phyloP scores from a whole-genome alignment of 1,284 basidiomycete genomes.

The Wallemia mellicola region DNA sequence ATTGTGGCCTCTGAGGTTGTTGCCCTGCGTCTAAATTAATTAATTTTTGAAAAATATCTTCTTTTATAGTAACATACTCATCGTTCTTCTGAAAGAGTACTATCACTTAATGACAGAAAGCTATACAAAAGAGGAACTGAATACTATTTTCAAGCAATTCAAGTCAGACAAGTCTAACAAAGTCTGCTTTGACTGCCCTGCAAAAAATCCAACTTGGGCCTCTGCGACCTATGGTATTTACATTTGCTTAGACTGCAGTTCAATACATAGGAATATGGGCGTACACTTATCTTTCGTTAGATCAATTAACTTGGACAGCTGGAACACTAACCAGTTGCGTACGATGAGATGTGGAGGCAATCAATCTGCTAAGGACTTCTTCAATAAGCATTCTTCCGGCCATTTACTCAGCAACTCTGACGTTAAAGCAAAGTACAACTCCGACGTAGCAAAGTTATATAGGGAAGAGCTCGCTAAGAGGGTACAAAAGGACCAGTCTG shows the following conservation, averaged over 20 bases:
- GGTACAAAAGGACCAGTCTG: constrained; percentile 44
- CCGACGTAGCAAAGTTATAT: constrained; percentile 54
- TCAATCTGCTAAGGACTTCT: constrained; percentile 61
- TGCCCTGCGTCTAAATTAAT: neutral
- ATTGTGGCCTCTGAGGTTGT: neutral
- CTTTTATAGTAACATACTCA: neutral
- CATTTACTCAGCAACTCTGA: constrained; percentile 42
- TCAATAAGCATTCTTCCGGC: constrained; percentile 52
- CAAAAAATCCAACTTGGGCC: constrained; percentile 92
- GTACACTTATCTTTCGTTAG: constrained; percentile 97
- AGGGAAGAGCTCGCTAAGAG: constrained; percentile 66
- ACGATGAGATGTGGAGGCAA: constrained; percentile 95
- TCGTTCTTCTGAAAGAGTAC: neutral
- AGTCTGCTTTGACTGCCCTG: constrained; percentile 88
- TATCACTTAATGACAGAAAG: constrained; percentile 1
- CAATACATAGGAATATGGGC: constrained; percentile 81
- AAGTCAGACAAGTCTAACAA: constrained; percentile 67
- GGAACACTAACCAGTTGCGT: constrained; percentile 69
- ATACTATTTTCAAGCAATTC: constrained; percentile 18
- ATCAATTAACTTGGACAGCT: constrained; percentile 86
- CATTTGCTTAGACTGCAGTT: constrained; percentile 92
- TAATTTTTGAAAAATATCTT: neutral
- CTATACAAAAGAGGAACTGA: constrained; percentile 3
- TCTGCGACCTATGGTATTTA: constrained; percentile 90
- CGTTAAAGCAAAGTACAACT: constrained; percentile 66